Conservation (phyloP, 2,329 filamentous ascomycete species). For the Pseudocercospora eumusae region DNA sequence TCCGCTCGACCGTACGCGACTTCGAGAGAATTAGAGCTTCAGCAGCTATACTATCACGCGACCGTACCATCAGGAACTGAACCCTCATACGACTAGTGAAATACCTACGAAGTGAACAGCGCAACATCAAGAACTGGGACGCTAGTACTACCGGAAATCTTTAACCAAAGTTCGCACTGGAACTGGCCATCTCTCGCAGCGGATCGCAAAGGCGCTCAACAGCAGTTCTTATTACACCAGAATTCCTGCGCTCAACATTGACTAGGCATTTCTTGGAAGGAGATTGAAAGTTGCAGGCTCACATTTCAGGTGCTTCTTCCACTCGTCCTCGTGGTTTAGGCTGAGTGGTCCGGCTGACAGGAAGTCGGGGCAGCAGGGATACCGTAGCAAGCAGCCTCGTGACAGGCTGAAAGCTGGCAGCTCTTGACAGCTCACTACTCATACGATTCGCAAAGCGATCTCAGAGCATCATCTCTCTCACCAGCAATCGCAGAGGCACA, state of each 20-base stretch:
- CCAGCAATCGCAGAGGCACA: background rate
- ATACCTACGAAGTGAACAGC: too few species aligned
- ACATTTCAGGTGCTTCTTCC: background rate
- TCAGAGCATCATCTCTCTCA: background rate
- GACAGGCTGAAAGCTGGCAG: background rate
- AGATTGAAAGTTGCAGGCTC: background rate
- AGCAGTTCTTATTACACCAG: background rate
- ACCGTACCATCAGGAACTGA: background rate
- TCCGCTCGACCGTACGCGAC: background rate
- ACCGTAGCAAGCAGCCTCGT: background rate
- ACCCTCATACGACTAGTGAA: background rate
- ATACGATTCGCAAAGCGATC: background rate
- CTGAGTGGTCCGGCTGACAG: constrained; percentile 1
- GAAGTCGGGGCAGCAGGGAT: background rate
- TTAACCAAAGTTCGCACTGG: background rate
- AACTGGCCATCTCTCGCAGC: background rate
- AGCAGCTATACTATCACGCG: background rate
- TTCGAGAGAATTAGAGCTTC: background rate
- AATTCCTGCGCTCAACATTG: background rate
- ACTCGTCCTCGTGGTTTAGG: background rate
- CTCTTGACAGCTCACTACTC: background rate
- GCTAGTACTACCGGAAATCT: background rate
- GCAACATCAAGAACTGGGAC: too few species aligned
- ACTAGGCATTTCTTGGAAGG: background rate
- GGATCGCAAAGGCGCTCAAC: background rate